Base-by-base conservation (phyloP, 805 yeast genomes). In the Saturnispora hagleri region DNA sequence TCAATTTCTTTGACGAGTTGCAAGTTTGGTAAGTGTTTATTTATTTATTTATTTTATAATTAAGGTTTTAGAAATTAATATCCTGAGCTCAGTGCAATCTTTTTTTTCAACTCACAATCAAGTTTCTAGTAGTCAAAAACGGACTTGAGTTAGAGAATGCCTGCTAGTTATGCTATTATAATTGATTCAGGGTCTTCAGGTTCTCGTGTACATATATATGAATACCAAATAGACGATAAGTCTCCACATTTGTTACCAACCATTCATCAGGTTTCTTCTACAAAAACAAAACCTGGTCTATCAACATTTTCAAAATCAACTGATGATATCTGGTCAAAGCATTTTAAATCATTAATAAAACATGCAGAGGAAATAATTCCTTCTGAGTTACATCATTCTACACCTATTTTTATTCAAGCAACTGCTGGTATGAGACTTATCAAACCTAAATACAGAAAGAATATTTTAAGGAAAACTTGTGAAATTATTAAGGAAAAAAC, bases 171-270 rank as follows among this genome's bases (percentile, higher is more conserved):
- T 71, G 97, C 96, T 27, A 83, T 93, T 31, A 95, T 91, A 15
- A 77, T 91, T 3, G 99, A 91, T 67, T 89, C 97, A 0, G 99
- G 99, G 1, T 89, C 97, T 1, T 86, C 96, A 0, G 99, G 99
- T 1, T 89, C 97, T 4, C 73, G 99, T 50, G 75, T 86, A 15
- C 90, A 88, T 65, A 78, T 91, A 10, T 91, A 87, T 64, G 73
- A 76, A 54, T 91, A 97, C 97, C 75, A 76, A 13, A 64, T 62
- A 18, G 59, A 61, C 28, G 55, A 68, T 1, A 15, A 24, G 1
- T 50, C 65, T 3, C 63, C 66, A 0, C 13, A 34, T 18, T 43
- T 45, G 2, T 33, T 50, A 20, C 55, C 60, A 9, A 51, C 60
- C 3, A 57, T 68, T 0, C 59, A 79, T 43, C 71, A 71, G 26